Evolutionary conservation across 1,284 basidiomycete genomes (phyloP).

Genomic region (Apiotrichum mycotoxinovorans): DNA sequence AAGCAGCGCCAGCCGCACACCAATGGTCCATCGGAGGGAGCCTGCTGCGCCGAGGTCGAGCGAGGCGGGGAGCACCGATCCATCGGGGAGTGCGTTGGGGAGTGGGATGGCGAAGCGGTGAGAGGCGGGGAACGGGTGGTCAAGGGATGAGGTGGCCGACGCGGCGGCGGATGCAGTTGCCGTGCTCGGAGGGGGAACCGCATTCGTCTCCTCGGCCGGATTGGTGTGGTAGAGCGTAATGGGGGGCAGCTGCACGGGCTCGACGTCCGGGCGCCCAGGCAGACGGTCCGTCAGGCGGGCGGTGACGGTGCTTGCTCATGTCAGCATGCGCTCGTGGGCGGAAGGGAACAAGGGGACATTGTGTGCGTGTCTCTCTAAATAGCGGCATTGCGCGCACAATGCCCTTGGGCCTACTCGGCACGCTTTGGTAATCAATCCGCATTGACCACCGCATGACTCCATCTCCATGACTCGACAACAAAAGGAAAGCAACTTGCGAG

Average conservation of each 20-base stretch:
- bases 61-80: slow-evolving; percentile 33
- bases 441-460: too few species aligned
- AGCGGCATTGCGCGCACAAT: too few species aligned
- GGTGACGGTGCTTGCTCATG: slow-evolving; percentile 25
- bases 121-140: slow-evolving; percentile 26
- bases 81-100: slow-evolving; percentile 18
- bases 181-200: background rate
- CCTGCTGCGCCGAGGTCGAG: slow-evolving; percentile 33
- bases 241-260: slow-evolving; percentile 25
- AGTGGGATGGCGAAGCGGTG: slow-evolving; percentile 40
- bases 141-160: slow-evolving; percentile 10
- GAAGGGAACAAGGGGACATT: too few species aligned
- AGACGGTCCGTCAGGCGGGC: slow-evolving; percentile 30
- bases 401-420: too few species aligned
- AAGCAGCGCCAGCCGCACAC: slow-evolving; percentile 26
- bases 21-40: slow-evolving; percentile 32
- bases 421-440: too few species aligned
- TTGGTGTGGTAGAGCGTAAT: slow-evolving; percentile 27
- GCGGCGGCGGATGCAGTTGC: slow-evolving; percentile 4
- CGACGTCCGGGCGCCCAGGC: slow-evolving; percentile 25
- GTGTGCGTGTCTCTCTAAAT: too few species aligned
- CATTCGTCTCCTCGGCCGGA: background rate
- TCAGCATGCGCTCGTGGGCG: slow-evolving; percentile 1
- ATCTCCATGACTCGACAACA: too few species aligned
- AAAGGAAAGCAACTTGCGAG: too few species aligned